Evolutionary conservation across 345 rosid species (phyloP), one percentile per base, ranked within the genome.

Genomic region (Hibiscus tridactylites): DNA sequence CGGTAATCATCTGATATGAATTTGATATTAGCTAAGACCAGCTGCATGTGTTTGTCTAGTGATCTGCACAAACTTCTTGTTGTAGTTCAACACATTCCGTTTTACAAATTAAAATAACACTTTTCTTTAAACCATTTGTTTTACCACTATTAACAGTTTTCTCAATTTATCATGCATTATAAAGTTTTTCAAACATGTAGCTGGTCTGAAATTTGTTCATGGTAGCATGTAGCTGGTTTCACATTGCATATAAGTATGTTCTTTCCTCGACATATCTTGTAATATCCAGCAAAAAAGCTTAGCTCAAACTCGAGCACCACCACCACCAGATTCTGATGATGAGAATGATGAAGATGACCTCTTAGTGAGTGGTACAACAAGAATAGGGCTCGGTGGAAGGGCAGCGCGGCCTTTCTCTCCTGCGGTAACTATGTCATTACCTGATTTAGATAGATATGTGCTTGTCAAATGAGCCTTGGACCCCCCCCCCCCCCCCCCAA

Each of bases 331-430:
- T 0, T 12, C 46, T 4, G 83, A 74, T 70, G 81, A 76, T 39
- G 86, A 75, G 4, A 46, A 9, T 64, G 82, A 76, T 49, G 79
- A 80, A 12, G 89, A 80, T 9, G 81, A 67, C 60, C 64, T 39
- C 66, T 4, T 74, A 31, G 75, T 65, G 60, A 81, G 77, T 79
- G 75, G 73, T 42, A 78, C 61, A 24, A 73, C 79, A 1, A 79
- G 83, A 54, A 78, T 86, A 50, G 87, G 90, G 57, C 88, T 82
- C 71, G 85, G 83, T 62, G 70, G 70, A 76, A 79, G 82, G 68
- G 73, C 90, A 63, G 72, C 73, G 76, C 77, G 66, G 61, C 61
- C 88, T 3, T 82, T 76, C 70, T 63, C 83, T 79, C 80, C 83
- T 56, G 68, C 67, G 87, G 90, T 86, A 81, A 82, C 64, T 72